A percentile compares a stretch with the other conserved stretches of the same genome.
These are phyloP conservation scores for Nannochloropsis salina DNA, from an alignment of 108 stramenopile species.

Conservation along the genomic window DNA sequence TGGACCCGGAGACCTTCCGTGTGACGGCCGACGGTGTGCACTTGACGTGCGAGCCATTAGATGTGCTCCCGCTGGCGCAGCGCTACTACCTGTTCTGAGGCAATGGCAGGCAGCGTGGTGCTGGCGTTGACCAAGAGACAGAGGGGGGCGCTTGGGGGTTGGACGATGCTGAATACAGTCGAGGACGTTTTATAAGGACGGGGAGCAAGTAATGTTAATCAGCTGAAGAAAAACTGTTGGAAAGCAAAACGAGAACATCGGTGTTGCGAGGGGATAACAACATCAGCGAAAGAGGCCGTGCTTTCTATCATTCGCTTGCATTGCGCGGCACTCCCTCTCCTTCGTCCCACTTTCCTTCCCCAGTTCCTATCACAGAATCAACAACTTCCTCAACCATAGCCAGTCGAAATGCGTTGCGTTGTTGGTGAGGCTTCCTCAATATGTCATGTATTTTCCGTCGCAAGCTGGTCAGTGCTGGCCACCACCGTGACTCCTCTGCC, in stretches of 20 bases:
- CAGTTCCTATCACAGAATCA: neutral
- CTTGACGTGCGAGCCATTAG: conserved; percentile 77
- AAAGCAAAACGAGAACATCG: too few species aligned
- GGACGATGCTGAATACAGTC: too few species aligned
- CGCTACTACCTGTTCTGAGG: conserved; percentile 81
- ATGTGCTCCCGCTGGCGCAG: conserved; percentile 78
- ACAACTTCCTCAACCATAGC: neutral
- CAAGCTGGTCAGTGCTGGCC: neutral
- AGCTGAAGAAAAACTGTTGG: too few species aligned
- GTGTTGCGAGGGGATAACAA: too few species aligned
- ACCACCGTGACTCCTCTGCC: neutral
- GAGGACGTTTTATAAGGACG: too few species aligned
- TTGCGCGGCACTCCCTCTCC: neutral
- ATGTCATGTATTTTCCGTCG: neutral
- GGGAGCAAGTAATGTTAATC: too few species aligned
- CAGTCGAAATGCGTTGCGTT: neutral
- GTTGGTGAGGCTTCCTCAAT: neutral
- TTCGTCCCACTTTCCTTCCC: neutral
- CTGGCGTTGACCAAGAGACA: neutral
- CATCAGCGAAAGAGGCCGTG: too few species aligned
- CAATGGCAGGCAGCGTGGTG: neutral
- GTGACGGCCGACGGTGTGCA: conserved; percentile 74
- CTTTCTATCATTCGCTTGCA: too few species aligned
- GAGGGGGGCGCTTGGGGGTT: neutral
- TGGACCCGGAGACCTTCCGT: conserved; percentile 85